Evolutionary conservation across 2,329 filamentous ascomycete genomes (phyloP).

Genomic region (Penicillium sp.): DNA sequence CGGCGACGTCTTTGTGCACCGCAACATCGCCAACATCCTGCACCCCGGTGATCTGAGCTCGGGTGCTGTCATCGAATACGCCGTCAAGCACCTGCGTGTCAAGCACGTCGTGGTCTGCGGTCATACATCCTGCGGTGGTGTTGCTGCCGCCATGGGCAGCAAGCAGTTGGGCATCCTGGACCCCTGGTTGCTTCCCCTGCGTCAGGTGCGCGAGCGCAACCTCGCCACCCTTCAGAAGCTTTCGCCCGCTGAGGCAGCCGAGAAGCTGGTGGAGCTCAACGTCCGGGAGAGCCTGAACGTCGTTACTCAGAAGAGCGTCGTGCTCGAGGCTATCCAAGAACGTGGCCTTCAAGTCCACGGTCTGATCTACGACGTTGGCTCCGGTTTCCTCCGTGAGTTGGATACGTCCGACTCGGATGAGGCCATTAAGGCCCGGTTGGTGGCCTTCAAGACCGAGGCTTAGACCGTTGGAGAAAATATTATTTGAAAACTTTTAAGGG

Average conservation of each 20-base stretch:
- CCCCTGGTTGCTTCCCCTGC: slow-evolving; percentile 63
- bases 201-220: slow-evolving; percentile 59
- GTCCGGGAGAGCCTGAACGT: slow-evolving; percentile 69
- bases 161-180: slow-evolving; percentile 63
- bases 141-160: slow-evolving; percentile 59
- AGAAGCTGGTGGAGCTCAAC: slow-evolving; percentile 75
- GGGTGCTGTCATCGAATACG: slow-evolving; percentile 76
- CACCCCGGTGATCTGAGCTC: slow-evolving; percentile 75
- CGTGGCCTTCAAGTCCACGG: slow-evolving; percentile 76
- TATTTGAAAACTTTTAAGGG: neutral
- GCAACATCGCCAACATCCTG: slow-evolving; percentile 87
- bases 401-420: slow-evolving; percentile 50
- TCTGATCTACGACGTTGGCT: slow-evolving; percentile 70
- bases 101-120: slow-evolving; percentile 65
- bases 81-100: slow-evolving; percentile 71
- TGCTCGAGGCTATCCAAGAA: slow-evolving; percentile 71
- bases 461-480: slow-evolving; percentile 10
- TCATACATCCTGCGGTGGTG: slow-evolving; percentile 64
- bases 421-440: slow-evolving; percentile 42
- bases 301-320: slow-evolving; percentile 68
- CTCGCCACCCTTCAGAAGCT: slow-evolving; percentile 54
- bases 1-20: slow-evolving; percentile 85
- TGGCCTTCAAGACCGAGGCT: slow-evolving; percentile 44
- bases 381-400: slow-evolving; percentile 58
- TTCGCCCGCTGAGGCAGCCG: slow-evolving; percentile 53